Evolutionary conservation across 495 filamentous ascomycete genomes (phyloP).

Genomic region (Hypoxylon fragiforme): DNA sequence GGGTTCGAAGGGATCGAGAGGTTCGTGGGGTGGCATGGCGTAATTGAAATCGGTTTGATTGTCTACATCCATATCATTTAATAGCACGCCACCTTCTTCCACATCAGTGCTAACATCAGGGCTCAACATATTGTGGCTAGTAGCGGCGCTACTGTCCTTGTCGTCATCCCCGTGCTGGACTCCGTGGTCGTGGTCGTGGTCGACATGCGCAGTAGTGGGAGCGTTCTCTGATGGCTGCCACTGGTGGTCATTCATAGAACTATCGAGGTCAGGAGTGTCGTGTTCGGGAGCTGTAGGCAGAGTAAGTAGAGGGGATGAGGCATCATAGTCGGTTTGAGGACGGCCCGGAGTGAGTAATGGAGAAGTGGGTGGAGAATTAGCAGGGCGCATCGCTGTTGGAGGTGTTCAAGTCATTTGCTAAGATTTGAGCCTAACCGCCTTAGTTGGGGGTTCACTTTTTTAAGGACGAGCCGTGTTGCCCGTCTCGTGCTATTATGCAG

Average conservation of each 20-base stretch:
- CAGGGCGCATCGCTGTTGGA: constrained; percentile 35
- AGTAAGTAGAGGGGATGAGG: constrained; percentile 4
- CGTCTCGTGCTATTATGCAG: constrained; percentile 10
- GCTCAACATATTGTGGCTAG: constrained; percentile 30
- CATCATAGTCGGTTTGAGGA: constrained; percentile 36
- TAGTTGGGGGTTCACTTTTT: constrained; percentile 29
- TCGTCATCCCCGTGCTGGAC: constrained; percentile 28
- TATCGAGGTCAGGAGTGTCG: constrained; percentile 15
- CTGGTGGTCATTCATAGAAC: constrained; percentile 26
- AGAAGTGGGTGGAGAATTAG: constrained; percentile 28
- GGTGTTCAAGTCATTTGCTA: constrained; percentile 32
- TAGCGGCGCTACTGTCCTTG: constrained; percentile 18
- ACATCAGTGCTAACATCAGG: constrained; percentile 26
- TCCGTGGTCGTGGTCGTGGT: constrained; percentile 14
- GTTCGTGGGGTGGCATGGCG: neutral
- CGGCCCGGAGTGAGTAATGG: constrained; percentile 30
- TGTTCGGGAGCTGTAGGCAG: constrained; percentile 23
- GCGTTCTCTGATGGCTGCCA: neutral
- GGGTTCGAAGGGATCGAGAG: neutral
- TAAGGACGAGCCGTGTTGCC: constrained; percentile 11
- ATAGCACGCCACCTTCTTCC: constrained; percentile 34
- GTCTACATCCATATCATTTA: constrained; percentile 33
- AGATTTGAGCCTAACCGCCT: constrained; percentile 32
- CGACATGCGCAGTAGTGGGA: constrained; percentile 18
- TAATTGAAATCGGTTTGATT: constrained; percentile 29